Evolutionary conservation across 1,284 basidiomycete genomes (phyloP).

Genomic region (Coriolopsis trogii): DNA sequence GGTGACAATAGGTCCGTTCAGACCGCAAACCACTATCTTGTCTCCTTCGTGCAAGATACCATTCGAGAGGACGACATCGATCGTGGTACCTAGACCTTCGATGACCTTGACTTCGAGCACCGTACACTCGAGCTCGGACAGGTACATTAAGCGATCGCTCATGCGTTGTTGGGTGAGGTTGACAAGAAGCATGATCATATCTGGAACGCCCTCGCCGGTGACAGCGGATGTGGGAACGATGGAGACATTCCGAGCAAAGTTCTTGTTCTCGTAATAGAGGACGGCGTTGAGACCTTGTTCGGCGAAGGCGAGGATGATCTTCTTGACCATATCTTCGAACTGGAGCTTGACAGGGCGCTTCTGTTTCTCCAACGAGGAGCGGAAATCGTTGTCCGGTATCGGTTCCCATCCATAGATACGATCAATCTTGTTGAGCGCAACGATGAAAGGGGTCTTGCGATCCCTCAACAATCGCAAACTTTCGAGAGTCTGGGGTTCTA

Average conservation of each 20-base stretch:
- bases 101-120: constrained; percentile 99
- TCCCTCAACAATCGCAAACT: constrained; percentile 92
- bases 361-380: constrained; percentile 90
- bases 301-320: constrained; percentile 92
- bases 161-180: constrained; percentile 98
- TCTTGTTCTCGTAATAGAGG: constrained; percentile 98
- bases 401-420: constrained; percentile 96
- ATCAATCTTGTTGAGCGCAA: constrained; percentile 99
- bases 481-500: constrained; percentile 97
- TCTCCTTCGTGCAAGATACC: constrained; percentile 94
- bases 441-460: constrained; percentile 98
- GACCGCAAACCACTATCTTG: constrained; percentile 94
- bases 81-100: constrained; percentile 97
- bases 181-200: constrained; percentile 98
- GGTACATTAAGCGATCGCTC: constrained; percentile 97
- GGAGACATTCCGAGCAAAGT: constrained; percentile 92
- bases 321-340: constrained; percentile 88
- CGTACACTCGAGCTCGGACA: constrained; percentile 98
- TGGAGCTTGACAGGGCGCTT: constrained; percentile 82
- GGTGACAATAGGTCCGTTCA: constrained; percentile 98
- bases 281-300: constrained; percentile 97
- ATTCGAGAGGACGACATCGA: constrained; percentile 97
- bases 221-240: constrained; percentile 97
- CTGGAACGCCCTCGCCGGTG: constrained; percentile 99
- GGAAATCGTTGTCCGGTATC: constrained; percentile 92